phyloP scores from a whole-genome alignment of 192 early-diverging fungal species.

The Allomyces macrogynus region DNA sequence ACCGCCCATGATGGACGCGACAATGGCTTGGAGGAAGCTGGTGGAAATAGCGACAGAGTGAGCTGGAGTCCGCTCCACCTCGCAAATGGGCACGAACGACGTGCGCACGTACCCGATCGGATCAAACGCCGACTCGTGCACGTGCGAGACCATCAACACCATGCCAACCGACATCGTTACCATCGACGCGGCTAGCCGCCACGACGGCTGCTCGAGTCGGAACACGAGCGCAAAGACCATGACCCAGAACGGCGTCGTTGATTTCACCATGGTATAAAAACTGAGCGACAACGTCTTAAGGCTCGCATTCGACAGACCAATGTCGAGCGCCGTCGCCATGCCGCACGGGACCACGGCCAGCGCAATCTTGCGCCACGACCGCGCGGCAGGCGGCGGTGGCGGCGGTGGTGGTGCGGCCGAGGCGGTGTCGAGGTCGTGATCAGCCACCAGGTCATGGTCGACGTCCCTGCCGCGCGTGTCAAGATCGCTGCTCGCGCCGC shows the following conservation, averaged over 20 bases:
- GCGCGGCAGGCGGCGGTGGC: neutral
- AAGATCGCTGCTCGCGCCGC: constrained; percentile 15
- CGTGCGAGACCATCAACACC: constrained; percentile 67
- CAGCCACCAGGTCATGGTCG: neutral
- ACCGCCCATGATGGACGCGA: constrained; percentile 59
- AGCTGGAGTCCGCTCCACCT: too few relatives aligned
- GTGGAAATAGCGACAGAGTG: neutral
- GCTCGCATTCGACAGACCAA: constrained; percentile 72
- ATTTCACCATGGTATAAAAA: constrained; percentile 84
- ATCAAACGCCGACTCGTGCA: constrained; percentile 53
- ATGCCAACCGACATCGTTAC: constrained; percentile 60
- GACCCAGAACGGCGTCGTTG: constrained; percentile 50
- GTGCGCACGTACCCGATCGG: constrained; percentile 24
- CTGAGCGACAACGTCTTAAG: constrained; percentile 72
- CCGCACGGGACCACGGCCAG: constrained; percentile 52
- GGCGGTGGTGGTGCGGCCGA: neutral
- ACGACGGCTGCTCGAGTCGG: constrained; percentile 54
- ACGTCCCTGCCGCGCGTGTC: neutral
- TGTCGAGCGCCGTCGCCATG: constrained; percentile 69
- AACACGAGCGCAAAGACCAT: constrained; percentile 82
- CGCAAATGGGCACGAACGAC: too few relatives aligned
- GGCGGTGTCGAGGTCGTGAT: neutral
- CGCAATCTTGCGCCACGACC: neutral
- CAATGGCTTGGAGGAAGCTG: constrained; percentile 52
- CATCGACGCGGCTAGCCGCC: constrained; percentile 50